These are phyloP conservation scores for Acorus calamus DNA, from an alignment of 106 monocot genomes.

Conservation along the genomic window DNA sequence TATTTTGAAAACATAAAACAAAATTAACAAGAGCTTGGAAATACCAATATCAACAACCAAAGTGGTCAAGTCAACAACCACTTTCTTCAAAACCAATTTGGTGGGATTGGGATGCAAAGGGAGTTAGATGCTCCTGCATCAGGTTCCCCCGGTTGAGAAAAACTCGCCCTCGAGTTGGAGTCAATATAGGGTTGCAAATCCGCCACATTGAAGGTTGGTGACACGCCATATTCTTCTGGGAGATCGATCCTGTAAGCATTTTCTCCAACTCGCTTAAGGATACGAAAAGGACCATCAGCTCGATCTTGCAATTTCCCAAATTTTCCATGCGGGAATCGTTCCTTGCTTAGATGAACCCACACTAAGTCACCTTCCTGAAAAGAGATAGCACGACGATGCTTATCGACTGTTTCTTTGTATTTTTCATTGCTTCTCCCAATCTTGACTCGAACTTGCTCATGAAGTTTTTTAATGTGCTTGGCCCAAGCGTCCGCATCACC, in stretches of 20 bases:
- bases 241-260: constrained; percentile 3
- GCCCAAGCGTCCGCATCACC: neutral
- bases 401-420: neutral
- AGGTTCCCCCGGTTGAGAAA: too few relatives aligned
- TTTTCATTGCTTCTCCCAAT: constrained; percentile 3
- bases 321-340: neutral
- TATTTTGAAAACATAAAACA: too few relatives aligned
- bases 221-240: neutral
- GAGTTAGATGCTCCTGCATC: too few relatives aligned
- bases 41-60: too few relatives aligned
- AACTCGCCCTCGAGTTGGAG: too few relatives aligned
- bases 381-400: neutral
- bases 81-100: too few relatives aligned
- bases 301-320: neutral
- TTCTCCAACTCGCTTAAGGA: neutral
- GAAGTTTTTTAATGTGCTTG: neutral
- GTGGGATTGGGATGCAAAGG: too few relatives aligned
- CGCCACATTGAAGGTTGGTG: neutral
- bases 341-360: neutral
- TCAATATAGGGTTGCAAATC: too few relatives aligned
- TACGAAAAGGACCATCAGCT: neutral
- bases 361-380: constrained; percentile 6
- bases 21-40: too few relatives aligned
- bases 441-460: neutral
- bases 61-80: too few relatives aligned